Percentiles rank a stretch among this genome's conserved stretches.
Evolutionary conservation across 2,329 filamentous ascomycete species (phyloP).

Genomic region (Juglanconis oblonga): DNA sequence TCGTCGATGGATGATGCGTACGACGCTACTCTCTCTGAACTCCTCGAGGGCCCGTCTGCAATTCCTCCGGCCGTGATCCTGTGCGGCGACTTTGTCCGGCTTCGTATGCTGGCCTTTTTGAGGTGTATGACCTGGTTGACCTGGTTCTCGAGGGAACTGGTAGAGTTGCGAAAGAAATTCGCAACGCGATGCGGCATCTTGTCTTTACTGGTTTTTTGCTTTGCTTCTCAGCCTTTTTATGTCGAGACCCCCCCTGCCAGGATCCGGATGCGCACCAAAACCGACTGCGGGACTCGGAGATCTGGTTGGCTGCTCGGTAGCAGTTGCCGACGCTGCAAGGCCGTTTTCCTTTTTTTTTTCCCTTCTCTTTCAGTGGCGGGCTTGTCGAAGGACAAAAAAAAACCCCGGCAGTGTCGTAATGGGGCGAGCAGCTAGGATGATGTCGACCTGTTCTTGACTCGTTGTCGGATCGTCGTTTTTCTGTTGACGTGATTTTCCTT

Average conservation of each 20-base stretch:
- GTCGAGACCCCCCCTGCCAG: not conserved
- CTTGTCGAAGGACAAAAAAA: not conserved
- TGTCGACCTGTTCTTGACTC: not conserved
- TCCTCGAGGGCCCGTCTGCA: conserved; percentile 24
- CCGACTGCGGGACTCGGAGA: not conserved
- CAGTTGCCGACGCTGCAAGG: not conserved
- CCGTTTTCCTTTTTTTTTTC: not conserved
- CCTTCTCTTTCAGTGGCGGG: not conserved
- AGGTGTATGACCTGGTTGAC: conserved; percentile 49
- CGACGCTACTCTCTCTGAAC: conserved; percentile 32
- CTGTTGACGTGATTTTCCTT: not conserved
- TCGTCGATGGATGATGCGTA: conserved; percentile 36
- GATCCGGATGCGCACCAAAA: not conserved
- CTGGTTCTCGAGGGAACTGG: conserved; percentile 41
- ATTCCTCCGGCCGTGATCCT: conserved; percentile 19
- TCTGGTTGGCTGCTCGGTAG: not conserved
- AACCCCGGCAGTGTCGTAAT: not conserved
- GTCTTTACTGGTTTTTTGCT: not conserved
- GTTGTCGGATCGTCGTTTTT: not conserved
- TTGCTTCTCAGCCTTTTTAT: not conserved
- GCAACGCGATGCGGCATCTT: conserved; percentile 57
- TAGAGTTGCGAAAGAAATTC: conserved; percentile 56
- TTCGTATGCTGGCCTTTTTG: conserved; percentile 36
- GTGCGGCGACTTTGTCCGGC: conserved; percentile 30
- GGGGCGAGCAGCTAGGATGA: not conserved